Base-by-base conservation (phyloP, 805 yeast species). In the Saccharomyces kudriavzevii region DNA sequence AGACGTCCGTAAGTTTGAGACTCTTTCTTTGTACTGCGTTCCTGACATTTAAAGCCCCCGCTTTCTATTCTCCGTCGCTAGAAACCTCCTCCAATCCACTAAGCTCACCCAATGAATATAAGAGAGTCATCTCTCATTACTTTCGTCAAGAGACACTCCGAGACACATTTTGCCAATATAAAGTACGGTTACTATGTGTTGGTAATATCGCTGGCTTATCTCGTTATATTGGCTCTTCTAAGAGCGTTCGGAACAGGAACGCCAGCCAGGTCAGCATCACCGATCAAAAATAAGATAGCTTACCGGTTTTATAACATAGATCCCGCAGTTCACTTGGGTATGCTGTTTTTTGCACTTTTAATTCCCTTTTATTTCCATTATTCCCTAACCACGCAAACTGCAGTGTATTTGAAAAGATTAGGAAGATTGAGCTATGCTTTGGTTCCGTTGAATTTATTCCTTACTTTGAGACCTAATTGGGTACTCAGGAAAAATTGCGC, bases 361-460 rank as follows among this genome's bases (percentile, higher is more conserved):
- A 43, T 71, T 66, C 67, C 76, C 63, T 57, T 74, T 62, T 50
- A 55, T 66, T 22, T 14, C 35, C 49, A 70, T 62, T 53, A 63
- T 63, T 40, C 73, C 68, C 5, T 72, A 72, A 30, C 40, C 14
- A 55, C 54, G 2, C 56, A 66, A 43, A 45, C 54, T 14, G 48
- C 62, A 1, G 60, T 67, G 9, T 67, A 65, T 52, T 59, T 77
- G 30, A 85, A 84, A 62, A 70, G 92, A 49, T 59, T 78, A 31
- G 95, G 91, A 1, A 72, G 92, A 51, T 56, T 86, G 9, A 71
- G 84, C 1, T 84, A 80, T 60, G 76, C 77, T 1, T 67, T 87
- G 48, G 65, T 83, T 2, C 85, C 89, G 0, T 66, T 86, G 31
- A 80, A 81, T 58, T 69, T 85, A 2, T 73, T 79, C 40, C 61